Evolutionary conservation across 371 early-diverging fungal species (phyloP).

Genomic region (Mucor lusitanicus): DNA sequence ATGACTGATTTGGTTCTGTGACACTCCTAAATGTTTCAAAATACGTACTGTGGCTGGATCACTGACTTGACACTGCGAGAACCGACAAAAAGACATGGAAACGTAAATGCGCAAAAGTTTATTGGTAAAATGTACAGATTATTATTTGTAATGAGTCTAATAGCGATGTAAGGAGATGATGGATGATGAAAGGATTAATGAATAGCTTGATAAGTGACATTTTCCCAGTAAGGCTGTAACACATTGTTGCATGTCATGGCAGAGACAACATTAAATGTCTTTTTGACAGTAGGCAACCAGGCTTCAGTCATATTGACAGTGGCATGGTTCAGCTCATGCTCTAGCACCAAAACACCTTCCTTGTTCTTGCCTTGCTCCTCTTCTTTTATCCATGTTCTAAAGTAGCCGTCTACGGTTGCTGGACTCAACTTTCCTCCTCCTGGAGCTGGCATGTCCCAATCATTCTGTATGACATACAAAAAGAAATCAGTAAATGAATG

Average conservation of each 20-base stretch:
- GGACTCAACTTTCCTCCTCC: conserved; percentile 18
- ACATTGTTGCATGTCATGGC: conserved; percentile 53
- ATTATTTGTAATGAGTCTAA: neutral
- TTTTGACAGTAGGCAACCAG: conserved; percentile 46
- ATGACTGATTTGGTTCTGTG: neutral
- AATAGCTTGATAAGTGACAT: neutral
- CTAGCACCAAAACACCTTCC: conserved; percentile 46
- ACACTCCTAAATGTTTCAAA: neutral
- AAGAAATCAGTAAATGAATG: neutral
- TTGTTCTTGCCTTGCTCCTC: conserved; percentile 35
- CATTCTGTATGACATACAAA: neutral
- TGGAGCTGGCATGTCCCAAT: conserved; percentile 40
- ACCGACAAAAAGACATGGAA: neutral
- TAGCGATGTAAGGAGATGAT: neutral
- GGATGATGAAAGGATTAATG: neutral
- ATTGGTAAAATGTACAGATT: neutral
- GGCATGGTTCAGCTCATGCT: conserved; percentile 48
- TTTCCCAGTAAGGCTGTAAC: conserved; percentile 44
- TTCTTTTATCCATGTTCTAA: conserved; percentile 37
- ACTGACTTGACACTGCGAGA: too few relatives aligned
- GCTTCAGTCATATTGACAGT: conserved; percentile 43
- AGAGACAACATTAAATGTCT: conserved; percentile 41
- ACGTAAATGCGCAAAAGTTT: neutral
- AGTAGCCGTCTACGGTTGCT: conserved; percentile 2
- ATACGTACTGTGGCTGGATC: too few relatives aligned